Base-by-base conservation (phyloP, 768 basidiomycete genomes). In the Panus rudis region DNA sequence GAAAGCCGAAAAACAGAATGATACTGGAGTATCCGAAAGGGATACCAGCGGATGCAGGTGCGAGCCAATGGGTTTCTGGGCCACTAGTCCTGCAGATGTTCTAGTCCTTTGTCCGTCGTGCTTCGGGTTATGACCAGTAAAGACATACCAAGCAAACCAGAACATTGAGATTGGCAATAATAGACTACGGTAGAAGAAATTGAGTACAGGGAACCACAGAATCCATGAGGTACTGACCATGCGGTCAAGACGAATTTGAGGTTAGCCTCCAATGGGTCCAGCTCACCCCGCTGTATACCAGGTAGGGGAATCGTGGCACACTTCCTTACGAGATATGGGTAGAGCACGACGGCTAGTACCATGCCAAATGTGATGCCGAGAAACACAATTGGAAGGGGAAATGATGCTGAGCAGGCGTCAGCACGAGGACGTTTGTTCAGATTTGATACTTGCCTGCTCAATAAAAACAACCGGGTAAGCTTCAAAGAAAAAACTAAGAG, bases 71-170 rank as follows among this genome's bases (percentile, higher is more conserved):
- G 10, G 48, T 49, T 22, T 49, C 45, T 8, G 28, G 45, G 7
- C 45, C 47, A 34, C 55, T 57, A 25, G 55, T 50, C 55, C 55
- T 56, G 26, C 14, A 4, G 23, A n/a, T n/a, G n/a, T n/a, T n/a
- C n/a, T n/a, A n/a, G n/a, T n/a, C n/a, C n/a, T n/a, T n/a, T n/a
- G n/a, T n/a, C n/a, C n/a, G 22, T 17, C 14, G 20, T 27, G 14
- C 12, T 3, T 16, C 19, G 3, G 3, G 8, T 37, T 30, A 10
- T 30, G 10, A 30, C 16, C 28, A 30, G 10, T 10, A 30, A 5
- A 20, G 4, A 41, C 55, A 4, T 27, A 57, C 55, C 55, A 57
- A 19, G 51, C 55, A 17, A 57, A 51, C 55, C 55, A 57, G 33
- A 57, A 54, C 10, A 52, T 39, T 4, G 55, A 57, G 1, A 54